Conservation (phyloP, 495 filamentous ascomycete genomes). For the Podospora pseudoanserina region DNA sequence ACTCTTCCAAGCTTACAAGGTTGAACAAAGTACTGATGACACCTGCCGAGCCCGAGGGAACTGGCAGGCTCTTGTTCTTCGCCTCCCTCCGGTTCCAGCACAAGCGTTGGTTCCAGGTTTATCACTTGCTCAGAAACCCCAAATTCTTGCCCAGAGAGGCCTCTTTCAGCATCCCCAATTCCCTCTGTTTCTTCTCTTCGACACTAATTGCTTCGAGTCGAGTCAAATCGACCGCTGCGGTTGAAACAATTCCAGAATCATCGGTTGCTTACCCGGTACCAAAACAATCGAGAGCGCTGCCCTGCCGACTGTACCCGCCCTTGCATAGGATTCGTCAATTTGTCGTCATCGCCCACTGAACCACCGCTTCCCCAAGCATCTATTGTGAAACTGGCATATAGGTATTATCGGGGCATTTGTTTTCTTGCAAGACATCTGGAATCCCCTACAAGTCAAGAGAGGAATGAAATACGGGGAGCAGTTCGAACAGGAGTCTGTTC, state of each 20-base stretch:
- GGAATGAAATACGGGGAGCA: constrained; percentile 69
- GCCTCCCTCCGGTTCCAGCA: neutral
- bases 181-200: neutral
- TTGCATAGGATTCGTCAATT: neutral
- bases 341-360: constrained; percentile 1
- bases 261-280: neutral
- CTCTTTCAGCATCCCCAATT: neutral
- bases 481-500: constrained; percentile 76
- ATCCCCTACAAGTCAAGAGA: neutral
- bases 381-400: neutral
- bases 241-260: neutral
- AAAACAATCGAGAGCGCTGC: constrained; percentile 1
- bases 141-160: neutral
- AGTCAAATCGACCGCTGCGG: neutral
- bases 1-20: neutral
- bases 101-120: constrained; percentile 11
- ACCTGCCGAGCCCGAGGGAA: neutral
- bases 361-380: neutral
- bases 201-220: neutral
- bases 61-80: constrained; percentile 4
- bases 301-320: constrained; percentile 3
- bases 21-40: neutral
- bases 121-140: neutral
- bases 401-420: neutral
- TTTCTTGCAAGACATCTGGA: neutral